Percentiles rank a stretch among this genome's conserved stretches.
Conservation (phyloP, 192 early-diverging fungal species). For the Dissophora globulifera region DNA sequence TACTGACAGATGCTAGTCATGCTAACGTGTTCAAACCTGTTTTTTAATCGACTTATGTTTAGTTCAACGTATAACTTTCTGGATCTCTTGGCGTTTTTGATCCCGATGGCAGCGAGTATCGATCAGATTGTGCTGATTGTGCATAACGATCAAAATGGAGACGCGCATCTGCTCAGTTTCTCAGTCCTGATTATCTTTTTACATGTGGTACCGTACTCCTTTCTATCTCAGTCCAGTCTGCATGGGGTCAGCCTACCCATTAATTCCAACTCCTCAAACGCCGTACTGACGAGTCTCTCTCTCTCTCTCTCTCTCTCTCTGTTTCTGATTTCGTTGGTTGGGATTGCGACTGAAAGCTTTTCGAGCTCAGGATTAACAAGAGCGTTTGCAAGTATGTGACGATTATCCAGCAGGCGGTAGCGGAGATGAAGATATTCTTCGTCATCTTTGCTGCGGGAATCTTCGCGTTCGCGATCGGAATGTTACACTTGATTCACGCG, state of each 20-base stretch:
- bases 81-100: no score
- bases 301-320: no score
- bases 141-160: not conserved
- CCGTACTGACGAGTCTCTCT: no score
- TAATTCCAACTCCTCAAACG: no score
- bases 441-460: conserved; percentile 15
- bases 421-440: conserved; percentile 12
- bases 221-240: no score
- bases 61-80: no score
- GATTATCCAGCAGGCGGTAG: conserved; percentile 7
- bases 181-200: conserved; percentile 5
- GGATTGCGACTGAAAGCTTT: no score
- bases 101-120: not conserved
- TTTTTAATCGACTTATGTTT: no score
- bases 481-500: conserved; percentile 10
- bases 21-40: no score
- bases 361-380: conserved; percentile 15
- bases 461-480: conserved; percentile 13
- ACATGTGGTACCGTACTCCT: conserved; percentile 9
- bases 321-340: not conserved
- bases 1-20: no score
- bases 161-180: conserved; percentile 3
- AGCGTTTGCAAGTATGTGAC: conserved; percentile 19
- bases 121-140: not conserved
- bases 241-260: no score